These are phyloP conservation scores for Ceratobasidium sp. DNA, from an alignment of 1,284 basidiomycete species.

Conservation along the genomic window DNA sequence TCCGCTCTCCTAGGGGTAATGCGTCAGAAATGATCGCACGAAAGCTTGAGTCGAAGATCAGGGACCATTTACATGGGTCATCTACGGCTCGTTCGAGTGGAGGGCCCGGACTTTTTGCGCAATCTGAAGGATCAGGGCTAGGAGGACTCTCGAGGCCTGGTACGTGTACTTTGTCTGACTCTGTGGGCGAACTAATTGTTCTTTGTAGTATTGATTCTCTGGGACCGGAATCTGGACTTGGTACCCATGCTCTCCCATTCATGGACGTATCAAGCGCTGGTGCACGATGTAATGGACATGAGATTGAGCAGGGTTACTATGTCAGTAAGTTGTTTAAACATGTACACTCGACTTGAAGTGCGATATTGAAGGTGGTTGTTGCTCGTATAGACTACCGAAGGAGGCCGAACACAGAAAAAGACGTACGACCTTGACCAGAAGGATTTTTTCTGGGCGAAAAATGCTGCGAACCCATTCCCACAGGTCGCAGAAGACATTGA, in stretches of 20 bases:
- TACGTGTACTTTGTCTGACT: constrained; percentile 57
- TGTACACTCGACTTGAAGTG: neutral
- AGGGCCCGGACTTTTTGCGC: constrained; percentile 69
- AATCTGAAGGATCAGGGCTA: constrained; percentile 65
- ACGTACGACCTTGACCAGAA: constrained; percentile 97
- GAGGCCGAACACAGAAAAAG: constrained; percentile 75
- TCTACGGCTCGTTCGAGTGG: constrained; percentile 48
- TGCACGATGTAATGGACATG: constrained; percentile 97
- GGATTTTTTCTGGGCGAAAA: constrained; percentile 99
- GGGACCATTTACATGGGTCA: constrained; percentile 68
- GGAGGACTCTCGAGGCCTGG: constrained; percentile 68
- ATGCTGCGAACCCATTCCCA: constrained; percentile 96
- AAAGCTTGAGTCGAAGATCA: constrained; percentile 91
- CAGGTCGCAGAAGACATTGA: constrained; percentile 99
- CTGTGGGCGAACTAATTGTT: constrained; percentile 19
- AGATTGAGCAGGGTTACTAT: constrained; percentile 96
- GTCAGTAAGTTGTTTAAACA: constrained; percentile 54
- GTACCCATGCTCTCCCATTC: constrained; percentile 96
- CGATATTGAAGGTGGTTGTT: neutral
- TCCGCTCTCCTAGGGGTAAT: constrained; percentile 93
- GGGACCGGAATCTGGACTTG: constrained; percentile 96
- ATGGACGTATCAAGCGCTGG: constrained; percentile 99
- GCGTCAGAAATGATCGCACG: constrained; percentile 99
- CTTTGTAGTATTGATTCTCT: constrained; percentile 81
- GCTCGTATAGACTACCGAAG: constrained; percentile 61